Conservation (phyloP, 257 asterid species). For the Solanum pennellii region DNA sequence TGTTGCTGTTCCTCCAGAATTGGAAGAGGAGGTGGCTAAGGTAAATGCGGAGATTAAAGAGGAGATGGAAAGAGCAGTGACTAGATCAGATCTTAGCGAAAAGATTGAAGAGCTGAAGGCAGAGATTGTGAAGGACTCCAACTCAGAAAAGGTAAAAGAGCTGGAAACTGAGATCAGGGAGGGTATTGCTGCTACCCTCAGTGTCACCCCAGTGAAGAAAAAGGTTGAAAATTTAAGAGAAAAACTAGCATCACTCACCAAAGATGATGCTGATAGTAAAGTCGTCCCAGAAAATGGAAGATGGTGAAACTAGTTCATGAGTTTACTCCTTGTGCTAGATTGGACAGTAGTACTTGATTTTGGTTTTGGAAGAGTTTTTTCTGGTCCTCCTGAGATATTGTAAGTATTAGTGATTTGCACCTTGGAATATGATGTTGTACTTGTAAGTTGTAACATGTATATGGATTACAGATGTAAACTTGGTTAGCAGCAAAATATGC, state of each 20-base stretch:
- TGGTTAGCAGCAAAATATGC: neutral
- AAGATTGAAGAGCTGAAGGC: conserved; percentile 47
- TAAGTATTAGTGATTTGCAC: neutral
- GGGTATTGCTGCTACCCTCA: conserved; percentile 22
- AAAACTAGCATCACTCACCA: conserved; percentile 3
- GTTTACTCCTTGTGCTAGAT: neutral
- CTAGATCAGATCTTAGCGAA: conserved; percentile 35
- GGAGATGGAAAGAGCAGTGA: conserved; percentile 36
- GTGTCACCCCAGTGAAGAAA: conserved; percentile 26
- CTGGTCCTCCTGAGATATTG: neutral
- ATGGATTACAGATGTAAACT: neutral
- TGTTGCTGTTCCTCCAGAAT: conserved; percentile 39
- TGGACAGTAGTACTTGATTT: neutral
- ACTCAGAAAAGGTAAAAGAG: conserved; percentile 20
- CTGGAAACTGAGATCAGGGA: conserved; percentile 39
- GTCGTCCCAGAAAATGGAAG: conserved; percentile 20
- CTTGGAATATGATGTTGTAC: neutral
- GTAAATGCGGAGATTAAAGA: conserved; percentile 39
- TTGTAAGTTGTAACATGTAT: neutral
- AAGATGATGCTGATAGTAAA: conserved; percentile 11
- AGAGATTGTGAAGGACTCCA: conserved; percentile 33
- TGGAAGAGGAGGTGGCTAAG: conserved; percentile 19
- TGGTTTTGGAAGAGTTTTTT: neutral
- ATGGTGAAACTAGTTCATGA: conserved; percentile 3
- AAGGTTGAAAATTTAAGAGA: conserved; percentile 25